A percentile compares a stretch with the other conserved stretches of the same genome.
phyloP scores from a whole-genome alignment of 163 green algal species.

The Chlamydomonas reinhardtii region DNA sequence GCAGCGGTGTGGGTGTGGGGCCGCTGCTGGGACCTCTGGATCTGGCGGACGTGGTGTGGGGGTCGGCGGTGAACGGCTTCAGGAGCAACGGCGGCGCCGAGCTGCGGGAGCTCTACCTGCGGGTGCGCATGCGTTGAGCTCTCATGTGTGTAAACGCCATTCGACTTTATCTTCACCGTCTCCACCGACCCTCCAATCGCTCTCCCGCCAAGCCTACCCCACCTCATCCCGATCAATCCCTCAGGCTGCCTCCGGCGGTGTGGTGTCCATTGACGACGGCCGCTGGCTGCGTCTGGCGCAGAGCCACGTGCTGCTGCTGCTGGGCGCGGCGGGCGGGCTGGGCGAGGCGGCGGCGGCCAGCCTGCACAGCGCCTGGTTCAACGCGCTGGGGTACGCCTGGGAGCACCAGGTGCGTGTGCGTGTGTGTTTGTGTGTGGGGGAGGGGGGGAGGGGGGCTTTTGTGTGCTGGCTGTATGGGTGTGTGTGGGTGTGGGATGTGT shows the following conservation, averaged over 20 bases:
- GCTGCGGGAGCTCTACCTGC: conserved; percentile 37
- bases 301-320: conserved; percentile 40
- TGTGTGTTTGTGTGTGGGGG: neutral
- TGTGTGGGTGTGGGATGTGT: neutral
- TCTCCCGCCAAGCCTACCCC: no score
- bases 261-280: conserved; percentile 37
- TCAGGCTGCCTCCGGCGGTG: conserved; percentile 17
- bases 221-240: no score
- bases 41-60: conserved; percentile 39
- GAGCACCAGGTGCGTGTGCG: conserved; percentile 4
- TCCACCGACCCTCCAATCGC: no score
- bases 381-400: conserved; percentile 33
- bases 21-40: conserved; percentile 28
- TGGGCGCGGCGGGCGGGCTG: conserved; percentile 24
- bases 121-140: neutral
- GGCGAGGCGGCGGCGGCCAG: conserved; percentile 14
- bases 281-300: conserved; percentile 32
- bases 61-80: conserved; percentile 15
- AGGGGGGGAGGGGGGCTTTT: neutral
- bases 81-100: conserved; percentile 8
- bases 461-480: neutral
- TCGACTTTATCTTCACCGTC: no score
- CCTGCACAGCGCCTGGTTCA: conserved; percentile 32
- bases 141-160: no score
- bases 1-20: neutral